phyloP scores from a whole-genome alignment of 805 yeast genomes.

The Starmera dryadoides region DNA sequence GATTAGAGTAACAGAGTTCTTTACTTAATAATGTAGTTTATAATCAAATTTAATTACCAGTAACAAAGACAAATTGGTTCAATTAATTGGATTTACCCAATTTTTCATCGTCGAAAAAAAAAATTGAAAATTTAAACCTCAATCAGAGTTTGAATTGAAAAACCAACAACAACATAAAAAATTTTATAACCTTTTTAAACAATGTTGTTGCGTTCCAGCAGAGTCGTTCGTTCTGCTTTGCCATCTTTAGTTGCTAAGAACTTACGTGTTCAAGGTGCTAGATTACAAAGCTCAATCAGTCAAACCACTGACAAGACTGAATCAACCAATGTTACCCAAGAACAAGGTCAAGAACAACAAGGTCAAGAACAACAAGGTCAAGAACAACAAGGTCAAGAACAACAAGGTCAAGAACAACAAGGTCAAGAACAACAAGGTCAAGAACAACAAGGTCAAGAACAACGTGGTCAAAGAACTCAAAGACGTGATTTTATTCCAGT shows the following conservation, averaged over 20 bases:
- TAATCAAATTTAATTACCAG: too few relatives aligned
- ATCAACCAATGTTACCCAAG: neutral
- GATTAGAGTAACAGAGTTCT: too few relatives aligned
- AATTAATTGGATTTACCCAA: too few relatives aligned
- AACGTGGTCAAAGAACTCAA: too few relatives aligned
- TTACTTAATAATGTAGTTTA: too few relatives aligned
- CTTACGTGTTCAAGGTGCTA: neutral
- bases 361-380: neutral
- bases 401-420: neutral
- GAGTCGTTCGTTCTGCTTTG: neutral
- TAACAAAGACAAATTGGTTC: too few relatives aligned
- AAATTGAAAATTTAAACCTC: too few relatives aligned
- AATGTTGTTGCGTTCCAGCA: neutral
- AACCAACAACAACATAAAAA: too few relatives aligned
- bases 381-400: neutral
- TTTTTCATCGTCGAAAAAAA: too few relatives aligned
- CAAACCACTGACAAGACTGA: neutral
- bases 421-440: neutral
- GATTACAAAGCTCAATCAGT: neutral
- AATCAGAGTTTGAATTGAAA: too few relatives aligned
- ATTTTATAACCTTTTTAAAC: too few relatives aligned
- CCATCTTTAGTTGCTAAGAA: neutral
- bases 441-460: neutral
- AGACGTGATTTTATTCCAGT: neutral
- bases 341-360: neutral